Evolutionary conservation across 2,329 filamentous ascomycete species (phyloP).

Genomic region (Raffaelea ambrosiae): DNA sequence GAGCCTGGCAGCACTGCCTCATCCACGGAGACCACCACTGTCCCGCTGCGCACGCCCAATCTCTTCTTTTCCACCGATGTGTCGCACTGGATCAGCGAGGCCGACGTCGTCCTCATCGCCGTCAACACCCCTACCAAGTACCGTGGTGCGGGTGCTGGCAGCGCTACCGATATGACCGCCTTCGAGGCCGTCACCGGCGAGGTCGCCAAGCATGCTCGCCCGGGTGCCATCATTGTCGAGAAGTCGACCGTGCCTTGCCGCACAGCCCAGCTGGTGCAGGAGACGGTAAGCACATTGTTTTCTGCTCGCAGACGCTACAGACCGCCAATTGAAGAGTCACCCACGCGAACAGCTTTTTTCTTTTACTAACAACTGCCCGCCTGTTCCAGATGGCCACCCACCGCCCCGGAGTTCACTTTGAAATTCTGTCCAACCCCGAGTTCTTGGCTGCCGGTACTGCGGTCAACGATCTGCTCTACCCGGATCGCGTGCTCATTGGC

Average conservation of each 20-base stretch:
- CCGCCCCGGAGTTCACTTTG: slow-evolving; percentile 57
- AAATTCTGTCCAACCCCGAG: slow-evolving; percentile 74
- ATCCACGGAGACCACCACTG: slow-evolving; percentile 19
- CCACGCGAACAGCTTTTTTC: no score
- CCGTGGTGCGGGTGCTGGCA: slow-evolving; percentile 59
- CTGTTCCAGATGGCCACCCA: slow-evolving; percentile 42
- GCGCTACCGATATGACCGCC: slow-evolving; percentile 63
- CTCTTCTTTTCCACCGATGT: slow-evolving; percentile 67
- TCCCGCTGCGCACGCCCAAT: slow-evolving; percentile 48
- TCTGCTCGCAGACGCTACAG: no score
- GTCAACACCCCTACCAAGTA: slow-evolving; percentile 76
- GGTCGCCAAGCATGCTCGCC: slow-evolving; percentile 57
- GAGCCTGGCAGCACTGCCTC: slow-evolving; percentile 15
- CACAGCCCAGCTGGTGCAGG: slow-evolving; percentile 60
- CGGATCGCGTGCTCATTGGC: slow-evolving; percentile 69
- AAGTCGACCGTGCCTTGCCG: slow-evolving; percentile 74
- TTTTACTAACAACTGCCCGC: no score
- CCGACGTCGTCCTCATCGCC: slow-evolving; percentile 66
- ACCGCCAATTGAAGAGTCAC: no score
- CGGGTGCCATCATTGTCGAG: slow-evolving; percentile 68
- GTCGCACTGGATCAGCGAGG: slow-evolving; percentile 50
- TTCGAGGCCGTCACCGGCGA: slow-evolving; percentile 62
- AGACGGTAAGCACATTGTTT: slow-evolving; percentile 47
- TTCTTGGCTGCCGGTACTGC: slow-evolving; percentile 74
- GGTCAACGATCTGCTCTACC: slow-evolving; percentile 59